Conservation (phyloP, 1,139 yeast genomes). For the Diutina sp. region DNA sequence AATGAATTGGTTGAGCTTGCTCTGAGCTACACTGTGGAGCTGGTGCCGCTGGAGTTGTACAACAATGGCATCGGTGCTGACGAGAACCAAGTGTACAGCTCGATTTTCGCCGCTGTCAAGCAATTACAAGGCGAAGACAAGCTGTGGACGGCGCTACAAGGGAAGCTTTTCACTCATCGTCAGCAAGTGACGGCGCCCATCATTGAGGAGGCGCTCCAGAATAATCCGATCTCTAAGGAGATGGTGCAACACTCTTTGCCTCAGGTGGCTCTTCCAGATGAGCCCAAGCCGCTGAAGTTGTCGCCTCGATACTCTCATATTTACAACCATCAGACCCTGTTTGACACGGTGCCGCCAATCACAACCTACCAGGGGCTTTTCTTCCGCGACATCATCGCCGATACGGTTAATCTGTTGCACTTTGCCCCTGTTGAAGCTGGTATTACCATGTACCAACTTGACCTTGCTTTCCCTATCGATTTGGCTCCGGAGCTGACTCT, state of each 20-base stretch:
- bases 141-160: conserved; percentile 14
- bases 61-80: not conserved
- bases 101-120: conserved; percentile 44
- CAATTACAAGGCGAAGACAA: conserved; percentile 16
- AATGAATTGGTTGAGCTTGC: not conserved
- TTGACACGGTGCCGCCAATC: conserved; percentile 65
- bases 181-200: conserved; percentile 22
- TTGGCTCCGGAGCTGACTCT: conserved; percentile 75
- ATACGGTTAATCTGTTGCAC: conserved; percentile 67
- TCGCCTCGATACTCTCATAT: conserved; percentile 52
- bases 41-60: conserved; percentile 13
- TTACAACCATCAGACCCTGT: conserved; percentile 32
- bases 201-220: conserved; percentile 20
- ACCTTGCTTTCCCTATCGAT: conserved; percentile 55
- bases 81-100: conserved; percentile 29
- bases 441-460: conserved; percentile 66
- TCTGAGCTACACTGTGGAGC: conserved; percentile 7
- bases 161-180: conserved; percentile 21
- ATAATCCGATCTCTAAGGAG: conserved; percentile 26
- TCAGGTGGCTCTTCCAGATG: conserved; percentile 36
- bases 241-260: conserved; percentile 33
- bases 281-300: conserved; percentile 17
- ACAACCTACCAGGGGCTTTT: conserved; percentile 44
- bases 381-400: conserved; percentile 64
- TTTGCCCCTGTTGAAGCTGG: conserved; percentile 85